Evolutionary conservation across 805 yeast species (phyloP).

Genomic region (Diddensiella transvaalensis): DNA sequence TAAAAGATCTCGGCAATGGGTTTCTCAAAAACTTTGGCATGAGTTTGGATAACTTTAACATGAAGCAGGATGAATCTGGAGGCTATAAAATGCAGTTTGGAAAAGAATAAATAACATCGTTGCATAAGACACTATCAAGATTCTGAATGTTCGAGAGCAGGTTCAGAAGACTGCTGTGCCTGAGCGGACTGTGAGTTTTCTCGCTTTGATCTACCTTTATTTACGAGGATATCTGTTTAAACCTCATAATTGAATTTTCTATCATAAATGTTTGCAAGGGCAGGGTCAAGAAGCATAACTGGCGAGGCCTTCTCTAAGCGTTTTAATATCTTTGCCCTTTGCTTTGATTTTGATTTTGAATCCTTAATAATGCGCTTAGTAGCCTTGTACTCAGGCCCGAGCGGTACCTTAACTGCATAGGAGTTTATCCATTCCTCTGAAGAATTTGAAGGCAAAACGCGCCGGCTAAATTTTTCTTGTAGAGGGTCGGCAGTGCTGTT

Average conservation of each 20-base stretch:
- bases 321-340: not conserved
- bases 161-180: not conserved
- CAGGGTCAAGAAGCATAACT: not conserved
- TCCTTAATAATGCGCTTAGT: not conserved
- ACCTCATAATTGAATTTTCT: not conserved
- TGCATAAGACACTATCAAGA: not conserved
- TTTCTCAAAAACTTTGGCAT: slow-evolving; percentile 31
- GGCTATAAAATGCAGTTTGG: slow-evolving; percentile 22
- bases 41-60: slow-evolving; percentile 31
- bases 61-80: slow-evolving; percentile 20
- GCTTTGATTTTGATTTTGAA: not conserved
- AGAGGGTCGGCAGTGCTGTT: not conserved
- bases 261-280: not conserved
- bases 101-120: not conserved
- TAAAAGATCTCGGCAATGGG: slow-evolving; percentile 33
- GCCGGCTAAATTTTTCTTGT: not conserved
- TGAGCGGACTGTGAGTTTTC: no score
- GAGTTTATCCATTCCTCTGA: not conserved
- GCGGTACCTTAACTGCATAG: not conserved
- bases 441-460: not conserved
- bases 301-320: not conserved
- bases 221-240: no score
- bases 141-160: not conserved
- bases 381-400: not conserved
- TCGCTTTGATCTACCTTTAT: no score